Conservation (phyloP, 805 yeast genomes). For the Zygoascus ofunaensis region DNA sequence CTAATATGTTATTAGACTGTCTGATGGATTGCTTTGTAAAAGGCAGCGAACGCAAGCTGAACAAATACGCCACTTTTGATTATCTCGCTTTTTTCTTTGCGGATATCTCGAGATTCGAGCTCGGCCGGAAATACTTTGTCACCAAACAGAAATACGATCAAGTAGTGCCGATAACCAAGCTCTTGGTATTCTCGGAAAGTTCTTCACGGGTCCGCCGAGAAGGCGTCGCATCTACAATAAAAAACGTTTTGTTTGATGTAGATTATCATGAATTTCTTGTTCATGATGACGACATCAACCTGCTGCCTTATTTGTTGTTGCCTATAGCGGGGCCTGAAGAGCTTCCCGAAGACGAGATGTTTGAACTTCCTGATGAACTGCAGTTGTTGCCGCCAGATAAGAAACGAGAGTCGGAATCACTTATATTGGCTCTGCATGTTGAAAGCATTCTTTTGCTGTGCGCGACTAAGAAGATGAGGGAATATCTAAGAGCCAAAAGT, state of each 20-base stretch:
- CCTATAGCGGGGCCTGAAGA: constrained; percentile 76
- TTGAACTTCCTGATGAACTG: constrained; percentile 79
- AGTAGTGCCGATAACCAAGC: constrained; percentile 71
- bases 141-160: constrained; percentile 63
- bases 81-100: constrained; percentile 83
- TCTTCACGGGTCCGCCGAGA: constrained; percentile 72
- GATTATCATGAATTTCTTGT: constrained; percentile 54
- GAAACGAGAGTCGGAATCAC: constrained; percentile 59
- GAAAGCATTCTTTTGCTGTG: constrained; percentile 75
- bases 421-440: constrained; percentile 57
- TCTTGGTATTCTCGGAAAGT: constrained; percentile 73
- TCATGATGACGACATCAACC: constrained; percentile 52
- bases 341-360: constrained; percentile 74
- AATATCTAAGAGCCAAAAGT: constrained; percentile 64
- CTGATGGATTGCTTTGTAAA: constrained; percentile 83
- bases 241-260: constrained; percentile 78
- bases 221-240: constrained; percentile 88
- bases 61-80: constrained; percentile 67
- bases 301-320: constrained; percentile 70
- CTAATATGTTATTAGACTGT: constrained; percentile 52
- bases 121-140: constrained; percentile 59
- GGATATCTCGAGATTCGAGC: constrained; percentile 64
- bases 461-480: constrained; percentile 67
- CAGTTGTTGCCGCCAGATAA: constrained; percentile 72
- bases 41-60: constrained; percentile 64